Evolutionary conservation across 2,329 filamentous ascomycete genomes (phyloP), one percentile per base, ranked within the genome.

Genomic region (Xylariaceae sp.): DNA sequence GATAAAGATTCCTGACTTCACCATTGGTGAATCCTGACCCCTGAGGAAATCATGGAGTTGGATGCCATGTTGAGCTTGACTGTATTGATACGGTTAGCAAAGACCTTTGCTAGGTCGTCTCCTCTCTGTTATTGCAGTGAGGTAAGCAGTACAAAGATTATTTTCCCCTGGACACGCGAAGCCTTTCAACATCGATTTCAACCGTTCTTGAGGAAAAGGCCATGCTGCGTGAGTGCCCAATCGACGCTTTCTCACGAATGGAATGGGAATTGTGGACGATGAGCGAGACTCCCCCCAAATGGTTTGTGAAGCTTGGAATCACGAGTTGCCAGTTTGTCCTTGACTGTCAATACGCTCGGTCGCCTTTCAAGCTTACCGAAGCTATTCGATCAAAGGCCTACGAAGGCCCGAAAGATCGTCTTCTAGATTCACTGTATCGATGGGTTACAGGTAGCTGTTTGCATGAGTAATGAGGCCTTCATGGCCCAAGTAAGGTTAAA

Each of bases 241-340:
- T 7, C 12, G 56, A 51, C 6, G 50, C 51, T 5, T 51, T 61
- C 11, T 66, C 65, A 4, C 47, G 42, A 1, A 63, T 63, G 44
- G 66, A 66, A 5, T 63, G 44, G 66, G 67, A 5, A 68, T 69
- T 29, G 47, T 67, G 27, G 59, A 67, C 12, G 64, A 66, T 34
- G 65, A 67, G 29, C 53, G 60, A 51, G 62, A 42, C 9, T 39
- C n/a, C 8, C 46, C 58, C 9, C 35, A 58, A 19, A 19, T 19
- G 9, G 55, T 62, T 12, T 49, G 51, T 27, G 29, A 59, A 4
- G 43, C 35, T 39, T 65, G 61, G 61, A 56, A 46, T 4, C 42
- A 60, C 26, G 66, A 67, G 19, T 19, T 19, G 19, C 19, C 19
- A 19, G 19, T 19, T 19, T 19, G 19, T 19, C 19, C 19, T 19